These are phyloP conservation scores for Psilocybe azurescens DNA, from an alignment of 768 basidiomycete species.

Conservation along the genomic window DNA sequence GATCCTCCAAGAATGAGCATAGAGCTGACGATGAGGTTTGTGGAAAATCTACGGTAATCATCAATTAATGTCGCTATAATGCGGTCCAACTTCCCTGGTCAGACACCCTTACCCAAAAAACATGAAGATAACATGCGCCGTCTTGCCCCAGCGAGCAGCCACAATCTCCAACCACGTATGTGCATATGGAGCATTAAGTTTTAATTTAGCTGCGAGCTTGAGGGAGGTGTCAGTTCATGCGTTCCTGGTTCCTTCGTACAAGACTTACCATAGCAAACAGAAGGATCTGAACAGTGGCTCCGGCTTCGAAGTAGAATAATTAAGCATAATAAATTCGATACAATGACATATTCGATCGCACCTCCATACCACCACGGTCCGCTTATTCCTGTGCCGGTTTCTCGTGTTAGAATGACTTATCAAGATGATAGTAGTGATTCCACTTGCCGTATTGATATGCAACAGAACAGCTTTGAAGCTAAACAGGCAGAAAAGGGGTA, in stretches of 20 bases:
- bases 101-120: conserved; percentile 70
- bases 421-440: too few species aligned
- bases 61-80: neutral
- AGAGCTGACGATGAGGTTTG: conserved; percentile 91
- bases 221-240: neutral
- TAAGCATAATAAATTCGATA: neutral
- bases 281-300: conserved; percentile 85
- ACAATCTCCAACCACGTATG: conserved; percentile 95
- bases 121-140: conserved; percentile 85
- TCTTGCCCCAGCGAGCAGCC: conserved; percentile 75
- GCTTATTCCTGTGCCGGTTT: conserved; percentile 52
- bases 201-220: conserved; percentile 88
- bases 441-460: conserved; percentile 78
- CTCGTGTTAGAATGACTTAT: too few species aligned
- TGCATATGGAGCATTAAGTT: conserved; percentile 87
- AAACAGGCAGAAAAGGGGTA: neutral
- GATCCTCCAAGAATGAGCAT: conserved; percentile 83
- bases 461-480: conserved; percentile 81
- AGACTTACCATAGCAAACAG: conserved; percentile 77
- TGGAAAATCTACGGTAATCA: conserved; percentile 58
- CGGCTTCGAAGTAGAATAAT: conserved; percentile 43
- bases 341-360: conserved; percentile 9
- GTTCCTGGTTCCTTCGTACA: neutral
- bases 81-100: neutral
- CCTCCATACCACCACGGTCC: conserved; percentile 91